A percentile compares a stretch with the other conserved stretches of the same genome.
These are phyloP conservation scores for Daldinia caldariorum DNA, from an alignment of 495 filamentous ascomycete genomes.

Conservation along the genomic window DNA sequence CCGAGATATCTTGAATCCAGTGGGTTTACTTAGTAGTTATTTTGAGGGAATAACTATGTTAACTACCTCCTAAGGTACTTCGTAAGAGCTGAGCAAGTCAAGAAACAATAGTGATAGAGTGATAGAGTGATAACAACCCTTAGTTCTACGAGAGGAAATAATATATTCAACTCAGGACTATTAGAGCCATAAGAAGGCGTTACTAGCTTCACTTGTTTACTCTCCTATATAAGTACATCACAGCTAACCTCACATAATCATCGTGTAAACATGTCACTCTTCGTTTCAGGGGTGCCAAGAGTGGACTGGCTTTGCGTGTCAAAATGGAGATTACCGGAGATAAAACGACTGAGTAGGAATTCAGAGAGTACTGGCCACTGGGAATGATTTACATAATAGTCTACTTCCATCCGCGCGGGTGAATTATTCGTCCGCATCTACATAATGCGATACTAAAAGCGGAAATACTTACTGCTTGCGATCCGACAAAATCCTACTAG, in stretches of 20 bases:
- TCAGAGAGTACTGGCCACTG: not conserved
- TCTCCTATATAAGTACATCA: too few species aligned
- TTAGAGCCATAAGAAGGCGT: too few species aligned
- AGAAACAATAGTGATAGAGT: too few species aligned
- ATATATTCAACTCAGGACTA: not conserved
- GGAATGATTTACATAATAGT: not conserved
- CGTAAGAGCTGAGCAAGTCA: not conserved
- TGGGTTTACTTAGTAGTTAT: not conserved
- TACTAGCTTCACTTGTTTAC: too few species aligned
- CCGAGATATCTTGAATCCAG: not conserved
- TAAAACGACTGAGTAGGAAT: not conserved
- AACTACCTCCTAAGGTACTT: too few species aligned
- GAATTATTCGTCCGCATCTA: slow-evolving; percentile 4
- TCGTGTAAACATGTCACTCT: not conserved
- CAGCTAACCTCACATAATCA: too few species aligned
- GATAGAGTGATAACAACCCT: not conserved
- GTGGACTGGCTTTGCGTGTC: not conserved
- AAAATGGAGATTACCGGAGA: not conserved
- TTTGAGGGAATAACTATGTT: too few species aligned
- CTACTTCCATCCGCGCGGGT: not conserved
- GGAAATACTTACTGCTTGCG: not conserved
- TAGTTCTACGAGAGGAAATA: not conserved
- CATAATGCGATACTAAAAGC: not conserved
- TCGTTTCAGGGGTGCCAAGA: not conserved
- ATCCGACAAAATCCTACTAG: not conserved